Conservation (phyloP, 768 basidiomycete genomes). For the Cyclocybe aegerita region DNA sequence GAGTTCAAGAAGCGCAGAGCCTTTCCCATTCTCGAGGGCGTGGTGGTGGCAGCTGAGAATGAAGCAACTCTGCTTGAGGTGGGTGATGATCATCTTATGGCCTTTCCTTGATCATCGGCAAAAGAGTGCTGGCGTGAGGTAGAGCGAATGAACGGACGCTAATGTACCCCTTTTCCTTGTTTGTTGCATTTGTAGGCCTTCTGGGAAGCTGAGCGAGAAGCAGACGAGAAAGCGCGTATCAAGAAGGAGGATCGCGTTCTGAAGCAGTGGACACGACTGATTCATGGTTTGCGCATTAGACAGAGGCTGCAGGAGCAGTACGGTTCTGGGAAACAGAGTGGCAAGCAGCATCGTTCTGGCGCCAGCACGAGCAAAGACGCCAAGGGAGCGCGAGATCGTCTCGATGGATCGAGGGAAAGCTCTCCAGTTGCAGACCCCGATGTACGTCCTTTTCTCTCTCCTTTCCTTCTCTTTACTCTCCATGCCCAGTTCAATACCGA, state of each 20-base stretch:
- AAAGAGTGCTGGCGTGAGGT: too few relatives aligned
- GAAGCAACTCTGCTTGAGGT: slow-evolving; percentile 67
- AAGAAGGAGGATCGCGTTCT: slow-evolving; percentile 80
- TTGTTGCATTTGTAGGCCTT: slow-evolving; percentile 60
- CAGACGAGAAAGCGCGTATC: slow-evolving; percentile 70
- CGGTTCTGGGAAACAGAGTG: slow-evolving; percentile 28
- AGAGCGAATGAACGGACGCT: not conserved
- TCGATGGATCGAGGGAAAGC: slow-evolving; percentile 10
- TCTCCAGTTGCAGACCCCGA: slow-evolving; percentile 1
- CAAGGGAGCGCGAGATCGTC: slow-evolving; percentile 1
- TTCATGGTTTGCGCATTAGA: slow-evolving; percentile 87
- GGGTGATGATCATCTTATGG: slow-evolving; percentile 35
- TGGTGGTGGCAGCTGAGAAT: slow-evolving; percentile 84
- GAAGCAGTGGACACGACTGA: slow-evolving; percentile 85
- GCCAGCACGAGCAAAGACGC: too few relatives aligned
- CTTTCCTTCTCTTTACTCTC: not conserved
- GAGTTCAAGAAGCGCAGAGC: slow-evolving; percentile 95
- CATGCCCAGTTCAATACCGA: not conserved
- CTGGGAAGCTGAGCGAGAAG: slow-evolving; percentile 75
- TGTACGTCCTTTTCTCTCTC: slow-evolving; percentile 13
- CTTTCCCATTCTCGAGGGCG: slow-evolving; percentile 78
- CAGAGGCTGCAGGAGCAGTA: slow-evolving; percentile 83
- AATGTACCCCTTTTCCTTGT: slow-evolving; percentile 7
- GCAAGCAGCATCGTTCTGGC: slow-evolving; percentile 7
- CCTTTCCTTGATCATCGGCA: not conserved